Percentiles rank a stretch among this genome's conserved stretches.
Evolutionary conservation across 371 early-diverging fungal species (phyloP).

Genomic region (Amoeboradix gromovi): DNA sequence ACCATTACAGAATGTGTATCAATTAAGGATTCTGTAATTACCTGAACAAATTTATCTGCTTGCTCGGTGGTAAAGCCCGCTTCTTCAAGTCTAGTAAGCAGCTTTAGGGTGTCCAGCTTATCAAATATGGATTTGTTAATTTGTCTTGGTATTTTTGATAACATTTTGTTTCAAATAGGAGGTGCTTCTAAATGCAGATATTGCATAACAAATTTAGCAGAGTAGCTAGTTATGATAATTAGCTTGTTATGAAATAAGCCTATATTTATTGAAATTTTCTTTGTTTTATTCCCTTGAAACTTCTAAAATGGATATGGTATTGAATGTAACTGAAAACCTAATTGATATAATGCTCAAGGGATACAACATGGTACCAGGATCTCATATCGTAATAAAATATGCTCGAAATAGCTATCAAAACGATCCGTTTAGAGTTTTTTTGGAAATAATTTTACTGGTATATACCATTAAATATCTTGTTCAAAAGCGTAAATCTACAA

Average conservation of each 20-base stretch:
- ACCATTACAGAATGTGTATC: not conserved
- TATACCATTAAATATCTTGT: slow-evolving; percentile 69
- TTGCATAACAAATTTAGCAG: too few relatives aligned
- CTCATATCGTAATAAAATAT: slow-evolving; percentile 40
- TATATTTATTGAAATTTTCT: too few relatives aligned
- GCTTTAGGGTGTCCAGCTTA: not conserved
- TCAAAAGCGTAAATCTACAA: slow-evolving; percentile 17
- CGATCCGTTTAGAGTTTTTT: slow-evolving; percentile 66
- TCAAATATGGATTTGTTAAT: not conserved
- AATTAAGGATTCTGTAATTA: not conserved
- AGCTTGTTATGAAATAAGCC: too few relatives aligned
- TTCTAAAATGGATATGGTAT: too few relatives aligned
- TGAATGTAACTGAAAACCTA: too few relatives aligned
- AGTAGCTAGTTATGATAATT: too few relatives aligned
- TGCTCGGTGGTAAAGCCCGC: not conserved
- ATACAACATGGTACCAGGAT: slow-evolving; percentile 61
- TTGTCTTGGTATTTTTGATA: not conserved
- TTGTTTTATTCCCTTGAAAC: too few relatives aligned
- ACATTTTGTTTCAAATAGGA: too few relatives aligned
- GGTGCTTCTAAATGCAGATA: too few relatives aligned
- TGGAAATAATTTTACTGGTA: slow-evolving; percentile 53
- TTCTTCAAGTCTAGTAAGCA: not conserved
- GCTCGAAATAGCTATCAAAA: slow-evolving; percentile 72
- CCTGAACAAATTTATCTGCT: not conserved
- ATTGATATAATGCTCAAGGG: too few relatives aligned